Evolutionary conservation across 768 basidiomycete genomes (phyloP).

Genomic region (Leccinellum rugosiceps): DNA sequence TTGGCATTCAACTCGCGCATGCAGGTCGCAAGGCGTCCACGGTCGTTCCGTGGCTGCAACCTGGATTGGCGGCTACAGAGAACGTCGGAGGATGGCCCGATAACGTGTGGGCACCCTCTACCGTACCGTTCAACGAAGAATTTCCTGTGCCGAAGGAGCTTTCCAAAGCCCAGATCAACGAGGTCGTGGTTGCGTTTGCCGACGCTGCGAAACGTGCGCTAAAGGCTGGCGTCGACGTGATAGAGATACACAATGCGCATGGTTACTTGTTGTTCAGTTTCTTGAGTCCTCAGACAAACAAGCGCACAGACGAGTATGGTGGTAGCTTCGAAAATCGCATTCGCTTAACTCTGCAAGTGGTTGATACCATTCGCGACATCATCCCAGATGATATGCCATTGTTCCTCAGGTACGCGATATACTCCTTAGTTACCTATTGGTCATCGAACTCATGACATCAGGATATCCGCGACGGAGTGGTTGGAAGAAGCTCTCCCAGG

Average conservation of each 20-base stretch:
- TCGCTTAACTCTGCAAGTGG: slow-evolving; percentile 58
- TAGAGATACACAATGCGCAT: slow-evolving; percentile 63
- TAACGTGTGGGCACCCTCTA: slow-evolving; percentile 56
- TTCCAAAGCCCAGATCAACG: slow-evolving; percentile 53
- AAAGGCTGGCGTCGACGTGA: slow-evolving; percentile 55
- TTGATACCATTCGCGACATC: slow-evolving; percentile 57
- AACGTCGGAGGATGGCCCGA: slow-evolving; percentile 50
- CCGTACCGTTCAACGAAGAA: slow-evolving; percentile 39
- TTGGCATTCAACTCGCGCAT: slow-evolving; percentile 74
- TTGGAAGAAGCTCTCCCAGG: slow-evolving; percentile 54
- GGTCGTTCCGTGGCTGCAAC: slow-evolving; percentile 56
- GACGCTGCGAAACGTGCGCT: slow-evolving; percentile 51
- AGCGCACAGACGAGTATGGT: slow-evolving; percentile 66
- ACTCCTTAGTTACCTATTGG: background rate
- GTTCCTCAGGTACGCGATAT: slow-evolving; percentile 55
- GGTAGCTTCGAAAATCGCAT: slow-evolving; percentile 70
- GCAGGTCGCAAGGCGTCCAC: slow-evolving; percentile 75
- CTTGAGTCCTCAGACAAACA: slow-evolving; percentile 57
- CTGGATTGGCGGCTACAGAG: slow-evolving; percentile 33
- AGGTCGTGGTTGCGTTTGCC: slow-evolving; percentile 53
- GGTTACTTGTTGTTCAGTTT: slow-evolving; percentile 60
- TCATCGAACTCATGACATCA: background rate
- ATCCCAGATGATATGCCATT: slow-evolving; percentile 65
- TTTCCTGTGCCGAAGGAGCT: slow-evolving; percentile 57
- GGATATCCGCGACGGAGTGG: slow-evolving; percentile 75